Conservation (phyloP, 345 rosid genomes). For the Jatropha curcas region DNA sequence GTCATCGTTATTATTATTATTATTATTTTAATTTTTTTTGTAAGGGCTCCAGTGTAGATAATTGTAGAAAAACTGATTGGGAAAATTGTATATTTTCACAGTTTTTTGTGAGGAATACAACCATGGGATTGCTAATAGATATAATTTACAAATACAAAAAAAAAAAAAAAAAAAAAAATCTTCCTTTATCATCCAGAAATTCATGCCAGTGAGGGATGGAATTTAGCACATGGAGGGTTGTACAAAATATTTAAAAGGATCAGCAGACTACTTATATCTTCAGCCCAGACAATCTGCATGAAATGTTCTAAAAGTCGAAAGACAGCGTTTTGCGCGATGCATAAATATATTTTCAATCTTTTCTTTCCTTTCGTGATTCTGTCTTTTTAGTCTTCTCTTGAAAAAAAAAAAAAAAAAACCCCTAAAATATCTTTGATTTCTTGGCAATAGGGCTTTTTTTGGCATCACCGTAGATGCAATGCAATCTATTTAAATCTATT, state of each 20-base stretch:
- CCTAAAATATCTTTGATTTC: too few species aligned
- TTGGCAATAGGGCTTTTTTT: too few species aligned
- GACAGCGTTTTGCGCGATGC: neutral
- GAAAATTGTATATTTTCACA: neutral
- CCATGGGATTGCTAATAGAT: neutral
- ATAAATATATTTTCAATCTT: neutral
- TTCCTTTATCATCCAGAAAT: neutral
- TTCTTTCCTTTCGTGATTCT: neutral
- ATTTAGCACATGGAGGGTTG: neutral
- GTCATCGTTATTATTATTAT: too few species aligned
- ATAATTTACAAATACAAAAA: too few species aligned
- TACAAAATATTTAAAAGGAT: slow-evolving; percentile 1
- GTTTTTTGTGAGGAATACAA: neutral
- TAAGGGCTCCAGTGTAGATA: neutral
- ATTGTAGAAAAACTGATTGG: neutral
- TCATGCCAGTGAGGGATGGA: too few species aligned
- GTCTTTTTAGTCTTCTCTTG: neutral
- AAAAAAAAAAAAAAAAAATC: too few species aligned
- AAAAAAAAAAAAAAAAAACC: neutral
- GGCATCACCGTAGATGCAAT: too few species aligned
- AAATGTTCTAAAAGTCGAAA: slow-evolving; percentile 25
- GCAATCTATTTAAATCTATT: too few species aligned
- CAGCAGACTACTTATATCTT: slow-evolving; percentile 18
- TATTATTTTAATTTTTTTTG: too few species aligned
- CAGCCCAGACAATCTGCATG: slow-evolving; percentile 15